Evolutionary conservation across 352 stramenopile species (phyloP).

Genomic region (Phytophthora boehmeriae): DNA sequence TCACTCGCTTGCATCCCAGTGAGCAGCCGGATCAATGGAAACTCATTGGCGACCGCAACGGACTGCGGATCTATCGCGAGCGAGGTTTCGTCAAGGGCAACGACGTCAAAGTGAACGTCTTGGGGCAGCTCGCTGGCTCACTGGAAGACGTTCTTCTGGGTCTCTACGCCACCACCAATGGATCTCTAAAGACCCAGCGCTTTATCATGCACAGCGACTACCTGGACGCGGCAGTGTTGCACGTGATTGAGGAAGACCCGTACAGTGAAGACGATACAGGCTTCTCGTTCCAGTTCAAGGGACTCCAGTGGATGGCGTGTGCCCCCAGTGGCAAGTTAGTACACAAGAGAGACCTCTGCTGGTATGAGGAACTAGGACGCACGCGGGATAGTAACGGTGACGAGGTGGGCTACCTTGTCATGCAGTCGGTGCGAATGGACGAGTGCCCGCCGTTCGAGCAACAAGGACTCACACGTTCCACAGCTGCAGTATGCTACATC

Average conservation of each 20-base stretch:
- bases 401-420: slow-evolving; percentile 65
- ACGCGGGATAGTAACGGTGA: slow-evolving; percentile 52
- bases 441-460: slow-evolving; percentile 66
- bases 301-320: slow-evolving; percentile 67
- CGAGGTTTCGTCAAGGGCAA: slow-evolving; percentile 54
- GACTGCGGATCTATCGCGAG: slow-evolving; percentile 63
- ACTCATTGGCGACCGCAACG: slow-evolving; percentile 53
- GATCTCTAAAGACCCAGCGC: slow-evolving; percentile 61
- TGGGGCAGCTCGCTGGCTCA: slow-evolving; percentile 54
- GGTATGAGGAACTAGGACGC: slow-evolving; percentile 63
- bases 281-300: slow-evolving; percentile 59
- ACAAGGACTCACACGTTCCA: slow-evolving; percentile 57
- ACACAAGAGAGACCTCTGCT: slow-evolving; percentile 73
- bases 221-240: slow-evolving; percentile 59
- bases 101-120: slow-evolving; percentile 52
- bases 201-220: slow-evolving; percentile 67
- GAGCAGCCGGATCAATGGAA: slow-evolving; percentile 65
- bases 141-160: slow-evolving; percentile 71
- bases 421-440: slow-evolving; percentile 56
- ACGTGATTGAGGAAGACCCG: slow-evolving; percentile 60
- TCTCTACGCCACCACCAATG: slow-evolving; percentile 54
- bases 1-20: slow-evolving; percentile 58
- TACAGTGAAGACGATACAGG: slow-evolving; percentile 55
- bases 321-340: slow-evolving; percentile 54
- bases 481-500: slow-evolving; percentile 64